Evolutionary conservation across 2,329 filamentous ascomycete species (phyloP), one percentile per base, ranked within the genome.

Genomic region (Cladosporium velox): DNA sequence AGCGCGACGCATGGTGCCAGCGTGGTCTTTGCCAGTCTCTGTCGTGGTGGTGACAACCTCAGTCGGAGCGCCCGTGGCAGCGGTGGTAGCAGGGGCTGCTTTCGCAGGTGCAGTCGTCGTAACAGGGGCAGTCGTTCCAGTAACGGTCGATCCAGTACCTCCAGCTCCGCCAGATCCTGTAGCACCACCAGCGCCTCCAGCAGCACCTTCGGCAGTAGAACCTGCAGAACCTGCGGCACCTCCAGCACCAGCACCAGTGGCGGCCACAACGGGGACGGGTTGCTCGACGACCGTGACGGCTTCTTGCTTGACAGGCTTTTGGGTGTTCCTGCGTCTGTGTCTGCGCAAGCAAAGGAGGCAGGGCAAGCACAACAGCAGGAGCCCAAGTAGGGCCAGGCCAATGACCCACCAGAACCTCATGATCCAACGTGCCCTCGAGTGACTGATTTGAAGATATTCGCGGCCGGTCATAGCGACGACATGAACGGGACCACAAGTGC

Each of bases 1-100:
- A 28, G 60, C 60, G 49, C 60, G 60, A 12, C 60, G 60, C 60
- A 63, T 63, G 14, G 60, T 63, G 60, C 60, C 60, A 6, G 49
- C 30, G 34, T 49, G 26, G 59, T n/a, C 30, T 15, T 54, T 41
- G 49, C 5, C 14, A 15, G 21, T 38, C 8, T 54, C 49, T 4
- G 49, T 44, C 14, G 47, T 63, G 8, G 60, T 63, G 26, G 59
- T 41, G 55, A 58, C 55, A 14, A 58, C 55, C 21, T 58, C 59
- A 21, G 59, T 47, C 18, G 59, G 41, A 8, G 47, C 60, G 14
- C 18, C 47, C 12, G 59, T 52, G 49, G 28, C 52, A 55, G 32
- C 18, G 11, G 59, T 15, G 21, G 57, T 30, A 24, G 24, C 28
- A 8, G 58, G 58, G n/a, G 18, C 26, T 14, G 18, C 34, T 38